phyloP scores from a whole-genome alignment of 257 asterid species.

The Solanum tacnaense region DNA sequence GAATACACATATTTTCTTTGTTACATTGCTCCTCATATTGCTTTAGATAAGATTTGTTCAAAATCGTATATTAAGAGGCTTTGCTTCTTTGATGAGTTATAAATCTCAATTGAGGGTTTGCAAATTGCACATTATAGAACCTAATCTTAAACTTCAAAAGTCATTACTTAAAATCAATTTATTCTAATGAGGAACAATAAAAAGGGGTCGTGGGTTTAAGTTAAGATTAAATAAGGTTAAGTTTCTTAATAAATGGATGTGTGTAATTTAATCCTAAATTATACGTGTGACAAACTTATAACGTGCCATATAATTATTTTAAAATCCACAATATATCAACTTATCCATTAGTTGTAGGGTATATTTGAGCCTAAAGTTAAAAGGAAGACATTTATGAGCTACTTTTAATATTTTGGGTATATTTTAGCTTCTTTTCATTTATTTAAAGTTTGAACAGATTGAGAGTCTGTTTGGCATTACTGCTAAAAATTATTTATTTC shows the following conservation, averaged over 20 bases:
- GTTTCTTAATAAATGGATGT: neutral
- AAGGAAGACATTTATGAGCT: neutral
- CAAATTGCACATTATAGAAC: neutral
- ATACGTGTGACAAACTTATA: neutral
- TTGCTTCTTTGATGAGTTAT: neutral
- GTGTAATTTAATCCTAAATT: neutral
- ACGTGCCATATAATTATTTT: neutral
- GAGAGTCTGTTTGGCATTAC: no score
- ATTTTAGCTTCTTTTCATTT: neutral
- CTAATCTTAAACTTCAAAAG: neutral
- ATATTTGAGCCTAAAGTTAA: neutral
- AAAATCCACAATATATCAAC: neutral
- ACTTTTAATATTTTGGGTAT: neutral
- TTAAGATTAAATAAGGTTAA: neutral
- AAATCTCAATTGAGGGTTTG: neutral
- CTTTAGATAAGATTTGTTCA: neutral
- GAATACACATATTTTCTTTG: no score
- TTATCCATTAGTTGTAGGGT: neutral
- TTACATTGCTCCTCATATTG: neutral
- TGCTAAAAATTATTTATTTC: no score
- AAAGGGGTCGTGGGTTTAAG: neutral
- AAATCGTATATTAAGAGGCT: neutral
- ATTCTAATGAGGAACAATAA: neutral
- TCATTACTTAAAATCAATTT: neutral
- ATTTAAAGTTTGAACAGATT: neutral